These are phyloP conservation scores for Moesziomyces sp. DNA, from an alignment of 1,284 basidiomycete species.

Conservation along the genomic window DNA sequence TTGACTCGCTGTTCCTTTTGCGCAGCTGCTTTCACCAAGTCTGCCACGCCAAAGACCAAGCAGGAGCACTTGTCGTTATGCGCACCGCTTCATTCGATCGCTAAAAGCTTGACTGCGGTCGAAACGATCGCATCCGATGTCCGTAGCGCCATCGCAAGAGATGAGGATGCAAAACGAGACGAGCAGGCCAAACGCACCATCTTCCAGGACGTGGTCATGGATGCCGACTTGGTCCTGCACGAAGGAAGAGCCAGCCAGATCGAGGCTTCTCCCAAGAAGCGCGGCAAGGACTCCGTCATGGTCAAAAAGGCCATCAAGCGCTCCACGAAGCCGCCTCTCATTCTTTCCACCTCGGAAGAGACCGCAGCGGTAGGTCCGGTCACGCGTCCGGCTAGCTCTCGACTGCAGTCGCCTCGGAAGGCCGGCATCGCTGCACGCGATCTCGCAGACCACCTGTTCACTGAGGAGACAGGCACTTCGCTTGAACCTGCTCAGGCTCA, in stretches of 20 bases:
- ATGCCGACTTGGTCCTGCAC: conserved; percentile 32
- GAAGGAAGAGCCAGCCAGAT: conserved; percentile 39
- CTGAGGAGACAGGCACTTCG: not conserved
- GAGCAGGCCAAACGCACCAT: conserved; percentile 19
- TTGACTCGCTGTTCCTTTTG: conserved; percentile 35
- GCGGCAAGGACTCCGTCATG: conserved; percentile 20
- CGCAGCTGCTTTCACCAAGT: conserved; percentile 27
- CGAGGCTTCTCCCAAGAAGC: conserved; percentile 28
- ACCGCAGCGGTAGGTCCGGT: no score
- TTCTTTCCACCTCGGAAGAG: not conserved
- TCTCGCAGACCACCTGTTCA: not conserved
- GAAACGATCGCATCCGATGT: conserved; percentile 16
- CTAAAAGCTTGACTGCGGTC: conserved; percentile 5
- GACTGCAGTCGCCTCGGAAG: not conserved
- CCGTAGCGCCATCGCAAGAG: conserved; percentile 3
- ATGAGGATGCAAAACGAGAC: conserved; percentile 10
- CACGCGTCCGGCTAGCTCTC: not conserved
- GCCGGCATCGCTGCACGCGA: not conserved
- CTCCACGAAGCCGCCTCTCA: conserved; percentile 1
- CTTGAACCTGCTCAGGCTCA: not conserved
- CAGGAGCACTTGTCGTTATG: conserved; percentile 27
- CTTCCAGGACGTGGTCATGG: conserved; percentile 27
- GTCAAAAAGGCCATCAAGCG: conserved; percentile 33
- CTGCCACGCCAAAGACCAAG: conserved; percentile 19
- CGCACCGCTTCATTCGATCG: conserved; percentile 22